phyloP scores from a whole-genome alignment of 2,329 filamentous ascomycete species.

The Microcera coccophila region DNA sequence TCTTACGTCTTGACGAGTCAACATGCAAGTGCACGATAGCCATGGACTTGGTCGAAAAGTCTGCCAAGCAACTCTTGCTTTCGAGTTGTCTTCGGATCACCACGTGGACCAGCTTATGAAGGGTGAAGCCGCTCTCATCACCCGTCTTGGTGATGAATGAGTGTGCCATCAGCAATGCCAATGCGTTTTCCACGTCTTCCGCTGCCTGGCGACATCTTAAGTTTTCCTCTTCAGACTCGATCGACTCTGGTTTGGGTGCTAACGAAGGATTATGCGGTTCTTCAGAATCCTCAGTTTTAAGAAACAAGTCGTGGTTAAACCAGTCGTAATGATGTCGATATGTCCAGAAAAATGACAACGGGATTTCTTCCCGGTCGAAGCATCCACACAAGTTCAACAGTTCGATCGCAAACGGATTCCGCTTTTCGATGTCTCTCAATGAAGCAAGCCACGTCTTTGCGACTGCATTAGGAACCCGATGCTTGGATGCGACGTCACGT shows the following conservation, averaged over 20 bases:
- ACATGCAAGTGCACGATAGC: too few relatives aligned
- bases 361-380: slow-evolving; percentile 1
- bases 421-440: background rate
- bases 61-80: too few relatives aligned
- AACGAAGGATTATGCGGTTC: background rate
- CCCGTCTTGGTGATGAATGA: background rate
- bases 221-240: background rate
- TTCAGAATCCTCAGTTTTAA: background rate
- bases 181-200: background rate
- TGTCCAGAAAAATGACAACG: background rate
- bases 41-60: too few relatives aligned
- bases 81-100: background rate
- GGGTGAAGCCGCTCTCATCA: background rate
- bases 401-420: background rate
- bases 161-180: slow-evolving; percentile 1
- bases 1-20: too few relatives aligned
- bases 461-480: slow-evolving; percentile 1
- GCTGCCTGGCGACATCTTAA: background rate
- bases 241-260: background rate
- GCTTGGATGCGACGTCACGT: background rate
- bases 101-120: background rate
- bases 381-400: background rate
- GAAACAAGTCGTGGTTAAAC: too few relatives aligned
- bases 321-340: background rate
- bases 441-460: background rate